Evolutionary conservation across 2,329 filamentous ascomycete species (phyloP).

Genomic region (Pseudohalonectria lignicola): DNA sequence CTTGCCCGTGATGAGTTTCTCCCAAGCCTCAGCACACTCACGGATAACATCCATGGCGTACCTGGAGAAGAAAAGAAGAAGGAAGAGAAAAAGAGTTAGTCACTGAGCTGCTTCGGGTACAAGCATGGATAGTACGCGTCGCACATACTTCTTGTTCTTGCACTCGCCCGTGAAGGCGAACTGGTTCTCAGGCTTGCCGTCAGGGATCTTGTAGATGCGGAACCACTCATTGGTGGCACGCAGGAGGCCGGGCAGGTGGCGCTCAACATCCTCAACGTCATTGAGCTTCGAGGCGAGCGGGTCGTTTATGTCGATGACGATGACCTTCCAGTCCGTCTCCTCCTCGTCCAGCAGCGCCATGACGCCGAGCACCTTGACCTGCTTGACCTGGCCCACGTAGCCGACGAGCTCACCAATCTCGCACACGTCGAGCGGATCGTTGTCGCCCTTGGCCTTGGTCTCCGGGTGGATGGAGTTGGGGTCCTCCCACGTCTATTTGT

Average conservation of each 20-base stretch:
- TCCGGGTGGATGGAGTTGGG: slow-evolving; percentile 92
- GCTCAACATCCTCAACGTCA: slow-evolving; percentile 97
- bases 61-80: slow-evolving; percentile 23
- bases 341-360: slow-evolving; percentile 99
- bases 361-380: slow-evolving; percentile 98
- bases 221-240: slow-evolving; percentile 99
- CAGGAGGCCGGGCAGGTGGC: slow-evolving; percentile 91
- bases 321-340: slow-evolving; percentile 99
- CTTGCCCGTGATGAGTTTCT: slow-evolving; percentile 90
- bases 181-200: slow-evolving; percentile 99
- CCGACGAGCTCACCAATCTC: slow-evolving; percentile 98
- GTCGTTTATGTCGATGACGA: slow-evolving; percentile 98
- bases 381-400: slow-evolving; percentile 94
- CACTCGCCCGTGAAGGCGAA: slow-evolving; percentile 99
- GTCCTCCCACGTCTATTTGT: slow-evolving; percentile 99
- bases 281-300: slow-evolving; percentile 93
- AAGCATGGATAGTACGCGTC: too few species aligned
- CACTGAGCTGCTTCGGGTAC: too few species aligned
- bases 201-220: slow-evolving; percentile 99
- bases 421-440: slow-evolving; percentile 98
- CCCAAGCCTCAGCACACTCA: slow-evolving; percentile 95
- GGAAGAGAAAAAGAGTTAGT: background rate
- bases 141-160: slow-evolving; percentile 98
- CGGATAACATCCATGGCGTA: slow-evolving; percentile 93
- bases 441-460: slow-evolving; percentile 99